Evolutionary conservation across 2,329 filamentous ascomycete genomes (phyloP).

Genomic region (Aspergillus puulaauensis): DNA sequence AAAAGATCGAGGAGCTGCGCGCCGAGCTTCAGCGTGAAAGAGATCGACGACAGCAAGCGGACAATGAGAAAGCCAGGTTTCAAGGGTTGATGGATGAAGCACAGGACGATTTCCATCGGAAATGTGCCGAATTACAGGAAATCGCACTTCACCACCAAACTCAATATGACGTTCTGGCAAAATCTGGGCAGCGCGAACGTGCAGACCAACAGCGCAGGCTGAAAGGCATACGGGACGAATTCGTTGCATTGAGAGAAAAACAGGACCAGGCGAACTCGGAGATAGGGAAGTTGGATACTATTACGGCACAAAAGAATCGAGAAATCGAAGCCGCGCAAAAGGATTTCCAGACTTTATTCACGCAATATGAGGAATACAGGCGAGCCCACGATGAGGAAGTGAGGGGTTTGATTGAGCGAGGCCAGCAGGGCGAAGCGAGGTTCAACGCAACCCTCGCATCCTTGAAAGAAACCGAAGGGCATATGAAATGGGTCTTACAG

Average conservation of each 20-base stretch:
- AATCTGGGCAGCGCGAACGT: conserved; percentile 41
- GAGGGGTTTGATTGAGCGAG: conserved; percentile 31
- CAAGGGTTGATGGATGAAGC: conserved; percentile 41
- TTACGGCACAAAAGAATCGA: conserved; percentile 47
- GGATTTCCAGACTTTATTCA: conserved; percentile 39
- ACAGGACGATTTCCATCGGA: conserved; percentile 41
- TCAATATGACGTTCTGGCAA: conserved; percentile 46
- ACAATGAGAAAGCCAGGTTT: conserved; percentile 38
- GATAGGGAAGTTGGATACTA: conserved; percentile 42
- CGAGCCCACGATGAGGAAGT: conserved; percentile 42
- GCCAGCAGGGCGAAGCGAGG: conserved; percentile 28
- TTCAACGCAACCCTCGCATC: conserved; percentile 41
- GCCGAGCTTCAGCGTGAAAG: conserved; percentile 44
- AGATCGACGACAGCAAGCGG: conserved; percentile 40
- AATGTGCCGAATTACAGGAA: conserved; percentile 39
- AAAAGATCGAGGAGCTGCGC: conserved; percentile 48
- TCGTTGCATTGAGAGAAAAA: conserved; percentile 33
- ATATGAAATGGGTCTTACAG: conserved; percentile 52
- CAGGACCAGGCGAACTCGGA: conserved; percentile 38
- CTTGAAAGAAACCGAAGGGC: conserved; percentile 41
- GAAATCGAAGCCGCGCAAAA: conserved; percentile 43
- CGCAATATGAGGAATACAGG: conserved; percentile 44
- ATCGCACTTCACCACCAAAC: conserved; percentile 38
- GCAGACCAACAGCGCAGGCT: conserved; percentile 40
- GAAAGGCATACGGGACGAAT: conserved; percentile 36